Evolutionary conservation across 805 yeast species (phyloP), one percentile per base, ranked within the genome.

Genomic region (Yarrowia sp.): DNA sequence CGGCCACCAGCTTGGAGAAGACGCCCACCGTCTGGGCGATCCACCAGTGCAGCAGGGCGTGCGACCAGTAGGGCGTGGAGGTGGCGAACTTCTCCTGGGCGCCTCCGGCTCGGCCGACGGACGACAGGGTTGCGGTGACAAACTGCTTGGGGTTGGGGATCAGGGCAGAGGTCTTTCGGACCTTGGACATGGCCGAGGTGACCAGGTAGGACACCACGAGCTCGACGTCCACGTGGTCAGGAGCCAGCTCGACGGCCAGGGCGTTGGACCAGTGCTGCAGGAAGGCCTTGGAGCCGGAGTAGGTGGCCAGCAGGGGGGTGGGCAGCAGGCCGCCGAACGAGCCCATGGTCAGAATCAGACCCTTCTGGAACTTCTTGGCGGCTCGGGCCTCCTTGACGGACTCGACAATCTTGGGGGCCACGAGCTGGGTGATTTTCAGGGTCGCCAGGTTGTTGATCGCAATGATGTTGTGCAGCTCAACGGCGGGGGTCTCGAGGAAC

Each of bases 271-370:
- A 95, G 69, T 87, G 86, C 80, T 95, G 98, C 76, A 95, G 83
- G 78, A 95, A 95, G 8, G 97, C 92, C 81, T 95, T 95, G 56
- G 98, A 92, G 30, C 99, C 99, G 19, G 98, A 90, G 81, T 95
- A 95, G 12, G 93, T 90, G 19, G 98, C 97, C 73, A 95, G 84
- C 72, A 87, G 83, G 24, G 99, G 98, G 13, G 97, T 88, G 68
- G 99, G 98, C 56, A 91, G 82, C 72, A 93, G 83, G 3, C 98
- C 99, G 66, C 97, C 97, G 76, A 95, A 94, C 4, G 98, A 94
- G 53, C 98, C 98, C 97, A 95, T 91, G 38, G 95, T 92, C 73
- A 95, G 82, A 69, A 95, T 85, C 74, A 95, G 84, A 46, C 97
- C 97, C 30, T 76, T 68, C 50, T 66, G 38, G 50, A 64, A 64